Evolutionary conservation across 345 rosid species (phyloP).

Genomic region (Eucalyptus cladocalyx): DNA sequence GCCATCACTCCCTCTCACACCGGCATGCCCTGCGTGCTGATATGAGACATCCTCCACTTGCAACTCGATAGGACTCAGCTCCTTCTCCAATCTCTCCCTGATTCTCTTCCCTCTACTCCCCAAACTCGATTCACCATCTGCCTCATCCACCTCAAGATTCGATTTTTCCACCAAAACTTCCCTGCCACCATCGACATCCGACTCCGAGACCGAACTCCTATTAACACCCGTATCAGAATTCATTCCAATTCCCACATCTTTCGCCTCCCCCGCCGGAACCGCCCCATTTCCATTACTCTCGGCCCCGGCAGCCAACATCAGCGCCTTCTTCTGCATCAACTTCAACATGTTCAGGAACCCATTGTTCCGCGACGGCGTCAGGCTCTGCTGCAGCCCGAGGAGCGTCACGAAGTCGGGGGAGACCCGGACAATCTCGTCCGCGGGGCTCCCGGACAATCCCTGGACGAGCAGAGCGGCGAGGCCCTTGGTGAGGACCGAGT

Average conservation of each 20-base stretch:
- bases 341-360: slow-evolving; percentile 90
- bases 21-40: slow-evolving; percentile 95
- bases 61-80: slow-evolving; percentile 55
- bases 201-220: neutral
- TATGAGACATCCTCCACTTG: slow-evolving; percentile 78
- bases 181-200: neutral
- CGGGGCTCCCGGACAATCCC: slow-evolving; percentile 72
- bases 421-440: slow-evolving; percentile 57
- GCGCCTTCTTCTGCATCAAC: slow-evolving; percentile 86
- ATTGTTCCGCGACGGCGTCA: slow-evolving; percentile 79
- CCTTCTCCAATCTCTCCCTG: slow-evolving; percentile 54
- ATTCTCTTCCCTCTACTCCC: slow-evolving; percentile 70
- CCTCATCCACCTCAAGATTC: neutral
- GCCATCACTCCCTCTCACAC: slow-evolving; percentile 61
- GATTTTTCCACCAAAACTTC: neutral
- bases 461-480: slow-evolving; percentile 84
- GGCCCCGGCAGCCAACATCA: slow-evolving; percentile 30
- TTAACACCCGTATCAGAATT: neutral
- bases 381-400: slow-evolving; percentile 80
- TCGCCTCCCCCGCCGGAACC: neutral
- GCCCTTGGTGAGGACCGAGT: slow-evolving; percentile 75
- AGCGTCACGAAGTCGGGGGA: slow-evolving; percentile 71
- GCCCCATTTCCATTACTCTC: neutral
- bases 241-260: neutral
- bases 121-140: slow-evolving; percentile 3